Evolutionary conservation across 495 filamentous ascomycete species (phyloP).

Genomic region (Rostrohypoxylon terebratum): DNA sequence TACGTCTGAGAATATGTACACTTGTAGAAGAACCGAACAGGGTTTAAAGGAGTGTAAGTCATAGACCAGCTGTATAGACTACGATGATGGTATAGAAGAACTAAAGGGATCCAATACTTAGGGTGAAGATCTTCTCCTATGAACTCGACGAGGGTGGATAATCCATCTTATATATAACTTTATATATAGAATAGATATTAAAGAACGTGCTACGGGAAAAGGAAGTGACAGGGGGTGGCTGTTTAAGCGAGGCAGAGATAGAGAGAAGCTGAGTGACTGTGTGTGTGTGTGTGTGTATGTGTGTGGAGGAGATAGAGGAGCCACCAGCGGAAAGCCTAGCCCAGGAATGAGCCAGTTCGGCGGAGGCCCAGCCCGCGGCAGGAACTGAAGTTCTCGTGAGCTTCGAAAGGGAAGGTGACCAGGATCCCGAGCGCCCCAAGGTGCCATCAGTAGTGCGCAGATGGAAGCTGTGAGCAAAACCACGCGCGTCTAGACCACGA

Average conservation of each 20-base stretch:
- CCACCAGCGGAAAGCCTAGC: slow-evolving; percentile 11
- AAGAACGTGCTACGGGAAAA: neutral
- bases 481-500: slow-evolving; percentile 45
- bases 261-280: neutral
- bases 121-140: slow-evolving; percentile 36
- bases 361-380: slow-evolving; percentile 26
- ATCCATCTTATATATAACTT: slow-evolving; percentile 29
- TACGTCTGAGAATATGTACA: slow-evolving; percentile 38
- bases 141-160: slow-evolving; percentile 23
- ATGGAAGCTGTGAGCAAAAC: slow-evolving; percentile 20
- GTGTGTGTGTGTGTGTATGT: too few species aligned
- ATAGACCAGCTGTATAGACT: slow-evolving; percentile 40
- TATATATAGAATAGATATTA: neutral
- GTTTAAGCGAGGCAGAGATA: neutral
- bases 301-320: neutral
- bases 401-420: slow-evolving; percentile 46
- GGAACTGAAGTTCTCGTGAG: slow-evolving; percentile 46
- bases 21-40: slow-evolving; percentile 41
- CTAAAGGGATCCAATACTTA: slow-evolving; percentile 17
- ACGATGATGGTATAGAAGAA: slow-evolving; percentile 8
- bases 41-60: slow-evolving; percentile 43
- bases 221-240: neutral
- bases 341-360: slow-evolving; percentile 35
- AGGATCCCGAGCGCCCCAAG: slow-evolving; percentile 36
- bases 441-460: slow-evolving; percentile 39